Percentiles rank a stretch among this genome's conserved stretches.
phyloP scores from a whole-genome alignment of 345 rosid species.

The Chamaenerion angustifolium region DNA sequence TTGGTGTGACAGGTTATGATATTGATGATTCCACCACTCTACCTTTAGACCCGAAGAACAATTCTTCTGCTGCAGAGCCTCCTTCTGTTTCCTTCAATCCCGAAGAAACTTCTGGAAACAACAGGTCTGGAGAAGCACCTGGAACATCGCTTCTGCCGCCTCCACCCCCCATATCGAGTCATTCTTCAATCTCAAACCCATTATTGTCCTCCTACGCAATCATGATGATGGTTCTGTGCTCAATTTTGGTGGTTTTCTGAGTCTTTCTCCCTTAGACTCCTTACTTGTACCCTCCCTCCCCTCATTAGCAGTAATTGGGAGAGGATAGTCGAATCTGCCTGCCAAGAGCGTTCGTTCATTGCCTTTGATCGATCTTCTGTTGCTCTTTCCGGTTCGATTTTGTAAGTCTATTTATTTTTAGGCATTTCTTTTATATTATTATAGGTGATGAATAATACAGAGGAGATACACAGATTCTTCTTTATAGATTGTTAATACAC shows the following conservation, averaged over 20 bases:
- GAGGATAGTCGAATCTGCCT: no score
- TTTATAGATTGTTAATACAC: no score
- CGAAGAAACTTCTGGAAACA: constrained; percentile 34
- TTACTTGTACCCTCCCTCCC: no score
- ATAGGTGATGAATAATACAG: no score
- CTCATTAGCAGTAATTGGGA: no score
- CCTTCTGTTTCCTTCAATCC: constrained; percentile 54
- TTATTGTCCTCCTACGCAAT: constrained; percentile 5
- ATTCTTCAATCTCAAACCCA: constrained; percentile 8
- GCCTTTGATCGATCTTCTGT: no score
- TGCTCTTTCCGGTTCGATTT: no score
- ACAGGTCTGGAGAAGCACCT: constrained; percentile 2
- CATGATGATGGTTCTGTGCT: constrained; percentile 10
- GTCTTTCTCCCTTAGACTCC: no score
- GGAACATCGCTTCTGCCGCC: neutral
- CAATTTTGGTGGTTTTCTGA: constrained; percentile 22
- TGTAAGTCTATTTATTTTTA: no score
- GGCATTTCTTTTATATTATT: no score
- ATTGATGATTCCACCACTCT: constrained; percentile 11
- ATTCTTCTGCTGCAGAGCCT: constrained; percentile 25
- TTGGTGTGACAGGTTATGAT: constrained; percentile 27
- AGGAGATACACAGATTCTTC: no score
- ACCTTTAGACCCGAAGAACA: constrained; percentile 26
- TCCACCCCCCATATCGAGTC: constrained; percentile 8
- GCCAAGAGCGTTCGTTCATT: no score